These are phyloP conservation scores for Mycena galericulata DNA, from an alignment of 768 basidiomycete species.

Conservation along the genomic window DNA sequence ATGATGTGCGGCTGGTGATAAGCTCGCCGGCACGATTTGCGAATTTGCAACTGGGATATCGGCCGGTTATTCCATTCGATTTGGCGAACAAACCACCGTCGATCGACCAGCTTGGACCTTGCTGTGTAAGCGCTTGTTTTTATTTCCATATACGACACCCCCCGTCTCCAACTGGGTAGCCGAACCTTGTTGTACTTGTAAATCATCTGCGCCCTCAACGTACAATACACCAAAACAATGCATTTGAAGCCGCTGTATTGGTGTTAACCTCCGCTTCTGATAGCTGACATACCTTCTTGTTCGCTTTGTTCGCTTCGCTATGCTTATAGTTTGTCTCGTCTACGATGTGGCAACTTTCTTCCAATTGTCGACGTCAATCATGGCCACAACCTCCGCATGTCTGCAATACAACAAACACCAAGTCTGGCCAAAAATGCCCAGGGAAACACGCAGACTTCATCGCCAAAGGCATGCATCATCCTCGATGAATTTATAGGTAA, in stretches of 20 bases:
- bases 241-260: not conserved
- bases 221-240: constrained; percentile 21
- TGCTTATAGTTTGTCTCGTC: not conserved
- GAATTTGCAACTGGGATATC: not conserved
- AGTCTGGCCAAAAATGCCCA: constrained; percentile 11
- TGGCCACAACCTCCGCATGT: not conserved
- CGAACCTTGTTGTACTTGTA: constrained; percentile 19
- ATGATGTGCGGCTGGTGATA: not conserved
- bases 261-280: not conserved
- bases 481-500: constrained; percentile 1
- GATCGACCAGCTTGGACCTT: not conserved
- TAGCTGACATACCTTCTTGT: constrained; percentile 7
- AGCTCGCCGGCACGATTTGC: not conserved
- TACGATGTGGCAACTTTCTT: constrained; percentile 2
- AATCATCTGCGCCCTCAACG: constrained; percentile 23
- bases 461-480: not conserved
- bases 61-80: not conserved
- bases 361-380: constrained; percentile 5
- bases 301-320: not conserved
- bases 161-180: not conserved
- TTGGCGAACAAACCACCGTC: not conserved
- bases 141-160: not conserved
- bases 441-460: not conserved
- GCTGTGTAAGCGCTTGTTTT: not conserved
- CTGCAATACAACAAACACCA: not conserved